These are phyloP conservation scores for Punica granatum DNA, from an alignment of 345 rosid genomes.

Conservation along the genomic window DNA sequence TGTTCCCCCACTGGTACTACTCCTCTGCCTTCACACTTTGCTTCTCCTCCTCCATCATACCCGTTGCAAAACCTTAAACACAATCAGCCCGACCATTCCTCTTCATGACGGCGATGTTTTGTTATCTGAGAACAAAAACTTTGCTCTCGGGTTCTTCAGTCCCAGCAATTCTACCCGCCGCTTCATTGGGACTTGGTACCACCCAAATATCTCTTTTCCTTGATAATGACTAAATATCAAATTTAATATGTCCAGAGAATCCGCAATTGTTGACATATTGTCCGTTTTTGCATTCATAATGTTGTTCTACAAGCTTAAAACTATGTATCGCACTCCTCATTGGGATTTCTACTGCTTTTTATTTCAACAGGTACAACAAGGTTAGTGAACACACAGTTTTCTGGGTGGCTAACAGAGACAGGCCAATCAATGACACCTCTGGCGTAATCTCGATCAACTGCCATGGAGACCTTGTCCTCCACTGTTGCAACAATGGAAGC, in stretches of 20 bases:
- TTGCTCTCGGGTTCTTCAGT: conserved; percentile 26
- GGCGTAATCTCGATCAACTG: too few relatives aligned
- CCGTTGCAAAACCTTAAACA: conserved; percentile 1
- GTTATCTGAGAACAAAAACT: conserved; percentile 6
- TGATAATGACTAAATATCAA: neutral
- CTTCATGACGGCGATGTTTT: conserved; percentile 11
- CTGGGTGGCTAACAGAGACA: too few relatives aligned
- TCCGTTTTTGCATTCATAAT: too few relatives aligned
- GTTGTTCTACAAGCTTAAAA: too few relatives aligned
- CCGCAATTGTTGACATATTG: neutral
- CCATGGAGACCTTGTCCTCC: too few relatives aligned
- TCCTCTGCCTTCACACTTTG: neutral
- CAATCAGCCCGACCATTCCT: conserved; percentile 2
- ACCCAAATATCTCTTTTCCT: neutral
- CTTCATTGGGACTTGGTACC: conserved; percentile 24
- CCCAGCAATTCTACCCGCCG: conserved; percentile 10
- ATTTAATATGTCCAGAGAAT: neutral
- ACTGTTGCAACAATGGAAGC: neutral
- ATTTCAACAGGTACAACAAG: too few relatives aligned
- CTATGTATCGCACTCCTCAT: too few relatives aligned
- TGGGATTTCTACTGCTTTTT: too few relatives aligned
- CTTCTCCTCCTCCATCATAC: neutral
- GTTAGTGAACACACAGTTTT: too few relatives aligned
- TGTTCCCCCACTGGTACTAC: neutral
- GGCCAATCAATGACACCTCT: too few relatives aligned